A percentile compares a stretch with the other conserved stretches of the same genome.
These are phyloP conservation scores for Pseudocercospora macadamiae DNA, from an alignment of 2,329 filamentous ascomycete species.

Conservation along the genomic window DNA sequence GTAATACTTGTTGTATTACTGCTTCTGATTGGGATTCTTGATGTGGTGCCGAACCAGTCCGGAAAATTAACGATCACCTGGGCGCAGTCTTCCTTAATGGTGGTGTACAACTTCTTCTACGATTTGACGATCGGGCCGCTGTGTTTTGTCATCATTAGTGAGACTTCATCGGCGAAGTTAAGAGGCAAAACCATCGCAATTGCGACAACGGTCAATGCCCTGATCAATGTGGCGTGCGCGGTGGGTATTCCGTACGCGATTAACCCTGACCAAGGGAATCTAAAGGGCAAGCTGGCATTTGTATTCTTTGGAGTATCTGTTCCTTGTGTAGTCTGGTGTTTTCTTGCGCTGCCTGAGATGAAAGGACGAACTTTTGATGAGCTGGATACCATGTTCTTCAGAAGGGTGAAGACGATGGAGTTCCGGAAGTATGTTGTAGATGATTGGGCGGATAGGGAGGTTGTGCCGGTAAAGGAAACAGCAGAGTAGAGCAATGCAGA, in stretches of 20 bases:
- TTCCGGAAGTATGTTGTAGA: slow-evolving; percentile 38
- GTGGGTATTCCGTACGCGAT: slow-evolving; percentile 44
- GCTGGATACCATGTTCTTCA: slow-evolving; percentile 47
- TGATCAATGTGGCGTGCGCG: slow-evolving; percentile 69
- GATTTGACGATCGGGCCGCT: slow-evolving; percentile 45
- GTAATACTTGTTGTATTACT: slow-evolving; percentile 73
- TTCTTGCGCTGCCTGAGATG: slow-evolving; percentile 45
- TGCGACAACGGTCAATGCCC: slow-evolving; percentile 62
- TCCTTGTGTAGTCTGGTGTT: slow-evolving; percentile 42
- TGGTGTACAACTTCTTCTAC: slow-evolving; percentile 58
- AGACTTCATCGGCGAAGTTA: slow-evolving; percentile 78
- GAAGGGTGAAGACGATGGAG: slow-evolving; percentile 39
- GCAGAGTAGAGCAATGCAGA: no score
- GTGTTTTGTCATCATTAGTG: slow-evolving; percentile 63
- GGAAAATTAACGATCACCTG: slow-evolving; percentile 24
- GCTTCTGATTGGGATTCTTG: slow-evolving; percentile 53
- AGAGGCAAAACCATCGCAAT: slow-evolving; percentile 91
- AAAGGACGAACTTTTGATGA: slow-evolving; percentile 47
- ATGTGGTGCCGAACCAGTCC: not conserved
- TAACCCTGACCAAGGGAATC: slow-evolving; percentile 45
- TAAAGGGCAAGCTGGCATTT: slow-evolving; percentile 47
- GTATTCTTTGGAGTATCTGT: slow-evolving; percentile 43
- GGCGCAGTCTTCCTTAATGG: slow-evolving; percentile 44
- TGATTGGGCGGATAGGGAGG: slow-evolving; percentile 12
- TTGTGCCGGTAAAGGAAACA: no score